These are phyloP conservation scores for Fagopyrum esculentum DNA, from an alignment of 148 eudicot species.

Conservation along the genomic window DNA sequence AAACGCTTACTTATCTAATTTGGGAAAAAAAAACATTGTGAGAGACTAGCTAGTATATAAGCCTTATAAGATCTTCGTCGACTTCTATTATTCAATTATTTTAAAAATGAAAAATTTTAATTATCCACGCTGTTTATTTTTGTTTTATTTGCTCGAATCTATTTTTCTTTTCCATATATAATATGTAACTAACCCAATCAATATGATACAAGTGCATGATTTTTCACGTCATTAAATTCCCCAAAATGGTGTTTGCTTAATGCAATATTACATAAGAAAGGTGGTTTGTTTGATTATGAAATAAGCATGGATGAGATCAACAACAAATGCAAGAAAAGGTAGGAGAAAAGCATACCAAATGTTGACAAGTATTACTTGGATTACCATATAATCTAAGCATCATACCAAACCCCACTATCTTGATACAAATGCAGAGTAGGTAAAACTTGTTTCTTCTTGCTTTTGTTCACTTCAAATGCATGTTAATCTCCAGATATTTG, in stretches of 20 bases:
- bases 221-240: background rate
- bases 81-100: too few species aligned
- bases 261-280: background rate
- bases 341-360: background rate
- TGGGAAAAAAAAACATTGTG: too few species aligned
- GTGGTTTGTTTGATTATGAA: background rate
- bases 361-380: conserved; percentile 1
- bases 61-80: too few species aligned
- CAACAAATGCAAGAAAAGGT: background rate
- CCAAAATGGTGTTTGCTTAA: background rate
- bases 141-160: too few species aligned
- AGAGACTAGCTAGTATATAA: too few species aligned
- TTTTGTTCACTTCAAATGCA: background rate
- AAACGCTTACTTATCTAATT: too few species aligned
- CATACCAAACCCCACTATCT: conserved; percentile 4
- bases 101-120: too few species aligned
- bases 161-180: too few species aligned
- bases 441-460: background rate
- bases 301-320: background rate
- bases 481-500: background rate
- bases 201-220: background rate
- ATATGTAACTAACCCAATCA: too few species aligned
- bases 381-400: background rate
- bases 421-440: conserved; percentile 2
- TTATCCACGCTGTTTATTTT: too few species aligned